phyloP scores from a whole-genome alignment of 768 basidiomycete species.

The Boletellus sp. region DNA sequence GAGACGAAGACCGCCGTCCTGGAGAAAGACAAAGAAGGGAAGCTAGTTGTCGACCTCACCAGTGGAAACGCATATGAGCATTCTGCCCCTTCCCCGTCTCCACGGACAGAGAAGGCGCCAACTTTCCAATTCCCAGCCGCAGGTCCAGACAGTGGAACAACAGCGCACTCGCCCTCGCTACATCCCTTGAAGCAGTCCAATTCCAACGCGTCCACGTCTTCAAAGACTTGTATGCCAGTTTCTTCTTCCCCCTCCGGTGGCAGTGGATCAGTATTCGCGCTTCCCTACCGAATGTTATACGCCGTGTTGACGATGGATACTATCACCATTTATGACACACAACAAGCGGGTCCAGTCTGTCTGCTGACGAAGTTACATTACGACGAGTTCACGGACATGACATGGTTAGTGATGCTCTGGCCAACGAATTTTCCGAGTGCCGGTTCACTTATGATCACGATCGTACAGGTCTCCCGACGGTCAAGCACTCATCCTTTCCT shows the following conservation, averaged over 20 bases:
- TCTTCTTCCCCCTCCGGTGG: constrained; percentile 41
- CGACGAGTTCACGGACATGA: constrained; percentile 95
- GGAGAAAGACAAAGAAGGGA: constrained; percentile 62
- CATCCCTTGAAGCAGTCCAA: constrained; percentile 13
- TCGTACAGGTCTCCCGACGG: constrained; percentile 87
- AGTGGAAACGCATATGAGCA: constrained; percentile 31
- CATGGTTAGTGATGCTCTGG: constrained; percentile 62
- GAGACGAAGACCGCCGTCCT: constrained; percentile 58
- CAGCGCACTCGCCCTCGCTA: constrained; percentile 9
- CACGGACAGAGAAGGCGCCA: constrained; percentile 17
- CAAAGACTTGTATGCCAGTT: constrained; percentile 18
- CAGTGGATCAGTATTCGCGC: constrained; percentile 69
- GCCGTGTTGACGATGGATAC: constrained; percentile 97
- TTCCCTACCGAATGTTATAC: constrained; percentile 93
- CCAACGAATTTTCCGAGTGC: neutral
- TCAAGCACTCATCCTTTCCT: constrained; percentile 85
- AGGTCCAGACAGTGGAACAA: constrained; percentile 11
- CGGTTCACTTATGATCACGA: constrained; percentile 4
- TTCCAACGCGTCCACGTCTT: constrained; percentile 13
- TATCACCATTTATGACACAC: constrained; percentile 93
- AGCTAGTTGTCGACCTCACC: constrained; percentile 56
- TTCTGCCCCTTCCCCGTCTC: constrained; percentile 6
- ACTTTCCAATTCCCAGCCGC: constrained; percentile 1
- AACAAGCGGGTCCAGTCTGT: constrained; percentile 89
- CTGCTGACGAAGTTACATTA: constrained; percentile 93